Conservation (phyloP, 371 early-diverging fungal species). For the Coemansia sp. region DNA sequence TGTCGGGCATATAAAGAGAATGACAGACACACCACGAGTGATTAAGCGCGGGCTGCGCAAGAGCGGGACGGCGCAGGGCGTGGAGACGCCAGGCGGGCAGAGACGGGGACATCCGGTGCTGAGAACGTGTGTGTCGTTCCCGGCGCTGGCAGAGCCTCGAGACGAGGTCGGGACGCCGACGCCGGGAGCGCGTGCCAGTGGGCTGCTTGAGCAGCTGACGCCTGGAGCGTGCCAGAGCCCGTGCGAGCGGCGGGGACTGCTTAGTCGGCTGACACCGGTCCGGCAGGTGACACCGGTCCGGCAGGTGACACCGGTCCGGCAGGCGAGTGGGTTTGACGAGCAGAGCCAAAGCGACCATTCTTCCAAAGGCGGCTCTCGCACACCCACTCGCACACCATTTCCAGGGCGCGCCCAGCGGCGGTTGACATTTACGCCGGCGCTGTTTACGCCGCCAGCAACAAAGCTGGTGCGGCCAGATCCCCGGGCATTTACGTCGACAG, state of each 20-base stretch:
- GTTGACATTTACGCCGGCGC: constrained; percentile 33
- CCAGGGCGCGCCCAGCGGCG: constrained; percentile 32
- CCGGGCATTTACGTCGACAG: constrained; percentile 50
- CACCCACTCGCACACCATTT: constrained; percentile 29
- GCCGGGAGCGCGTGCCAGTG: constrained; percentile 9
- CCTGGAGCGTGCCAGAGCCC: neutral
- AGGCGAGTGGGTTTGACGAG: no score
- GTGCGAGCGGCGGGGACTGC: neutral
- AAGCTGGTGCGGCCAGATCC: constrained; percentile 56
- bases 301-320: neutral
- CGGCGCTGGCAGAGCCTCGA: constrained; percentile 13
- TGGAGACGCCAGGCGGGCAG: neutral
- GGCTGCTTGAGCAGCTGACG: constrained; percentile 4
- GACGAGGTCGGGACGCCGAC: constrained; percentile 4
- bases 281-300: neutral
- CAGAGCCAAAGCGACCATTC: no score
- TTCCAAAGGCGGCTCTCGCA: neutral
- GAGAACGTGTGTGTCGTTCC: constrained; percentile 38
- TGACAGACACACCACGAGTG: constrained; percentile 36
- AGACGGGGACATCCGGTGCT: constrained; percentile 11
- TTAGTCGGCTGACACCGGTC: neutral
- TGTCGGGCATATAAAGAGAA: neutral
- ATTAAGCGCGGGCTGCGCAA: constrained; percentile 29
- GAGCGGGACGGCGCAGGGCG: constrained; percentile 6
- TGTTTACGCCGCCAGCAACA: constrained; percentile 53